Conservation (phyloP, 2,329 filamentous ascomycete genomes). For the Calonectria pseudoturangicola region DNA sequence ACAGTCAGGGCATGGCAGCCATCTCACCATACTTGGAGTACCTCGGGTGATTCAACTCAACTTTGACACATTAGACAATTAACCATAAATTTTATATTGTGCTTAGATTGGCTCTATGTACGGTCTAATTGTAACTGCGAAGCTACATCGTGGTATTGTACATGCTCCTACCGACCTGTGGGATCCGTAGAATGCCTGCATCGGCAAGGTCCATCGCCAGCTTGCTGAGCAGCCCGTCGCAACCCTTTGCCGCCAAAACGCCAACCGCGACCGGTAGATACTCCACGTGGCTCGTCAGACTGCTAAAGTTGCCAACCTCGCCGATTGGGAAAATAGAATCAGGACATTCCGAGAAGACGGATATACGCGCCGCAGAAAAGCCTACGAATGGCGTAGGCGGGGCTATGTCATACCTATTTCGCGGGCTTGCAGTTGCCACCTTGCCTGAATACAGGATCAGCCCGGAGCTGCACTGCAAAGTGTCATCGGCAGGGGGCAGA, state of each 20-base stretch:
- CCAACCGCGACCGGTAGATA: constrained; percentile 19
- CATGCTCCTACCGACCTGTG: constrained; percentile 6
- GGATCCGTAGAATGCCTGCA: constrained; percentile 1
- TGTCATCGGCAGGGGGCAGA: constrained; percentile 8
- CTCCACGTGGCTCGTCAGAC: constrained; percentile 6
- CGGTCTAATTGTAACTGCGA: not conserved
- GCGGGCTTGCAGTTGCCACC: not conserved
- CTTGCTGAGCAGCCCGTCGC: constrained; percentile 9
- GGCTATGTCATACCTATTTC: constrained; percentile 15
- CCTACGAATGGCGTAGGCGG: constrained; percentile 11
- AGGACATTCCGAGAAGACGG: constrained; percentile 16
- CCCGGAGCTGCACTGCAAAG: constrained; percentile 1
- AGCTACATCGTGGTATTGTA: constrained; percentile 1
- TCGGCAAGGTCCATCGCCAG: constrained; percentile 5
- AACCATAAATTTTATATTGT: not conserved
- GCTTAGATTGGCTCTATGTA: not conserved
- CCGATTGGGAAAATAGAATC: constrained; percentile 15
- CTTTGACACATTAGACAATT: not conserved
- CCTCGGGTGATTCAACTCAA: not conserved
- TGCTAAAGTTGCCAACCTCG: not conserved
- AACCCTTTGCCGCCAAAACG: not conserved
- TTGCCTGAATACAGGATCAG: constrained; percentile 7
- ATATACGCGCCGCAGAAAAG: constrained; percentile 9
- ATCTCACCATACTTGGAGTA: not conserved
- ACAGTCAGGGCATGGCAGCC: not conserved